Base-by-base conservation (phyloP, 2,329 filamentous ascomycete genomes). In the Decorospora gaudefroyi region DNA sequence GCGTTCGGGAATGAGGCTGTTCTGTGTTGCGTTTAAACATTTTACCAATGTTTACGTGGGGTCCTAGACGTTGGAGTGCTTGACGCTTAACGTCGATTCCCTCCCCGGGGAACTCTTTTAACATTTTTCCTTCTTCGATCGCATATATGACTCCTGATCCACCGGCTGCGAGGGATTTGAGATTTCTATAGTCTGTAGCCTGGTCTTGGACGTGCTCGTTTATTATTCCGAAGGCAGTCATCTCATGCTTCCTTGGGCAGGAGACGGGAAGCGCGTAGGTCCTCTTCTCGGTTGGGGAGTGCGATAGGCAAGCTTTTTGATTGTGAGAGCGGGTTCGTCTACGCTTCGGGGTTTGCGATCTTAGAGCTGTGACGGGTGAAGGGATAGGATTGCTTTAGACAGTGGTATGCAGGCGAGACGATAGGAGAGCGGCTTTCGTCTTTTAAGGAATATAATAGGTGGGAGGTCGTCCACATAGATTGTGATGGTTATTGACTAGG, bases 51-150 rank as follows among this genome's bases (percentile, higher is more conserved):
- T 40, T 40, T 26, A 31, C 11, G 31, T 49, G 46, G n/a, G 15
- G 16, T 25, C 40, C 33, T 11, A 49, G 46, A 16, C 40, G 40
- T 41, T 49, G 16, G 12, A 30, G 26, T 27, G 36, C 40, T 44
- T 18, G 29, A 41, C 41, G 46, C 29, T 49, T 41, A 33, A 45
- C 36, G 7, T 35, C 29, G 22, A 25, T 31, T 29, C 40, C 41
- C 29, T 49, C 40, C 19, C 23, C 21, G 35, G 44, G 18, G 23
- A 13, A 49, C 22, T 49, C 33, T 32, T 49, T 49, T 18, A 49
- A 29, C n/a, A 49, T 34, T 32, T 27, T 49, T 35, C 40, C 19
- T 17, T 44, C 29, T 34, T 49, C 46, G 15, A 45, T 44, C 23
- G 16, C 46, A 41, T 45, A 49, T 12, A 49, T 33, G 15, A 40